Evolutionary conservation across 805 yeast genomes (phyloP), one percentile per base, ranked within the genome.

Genomic region (Crinitomyces ghanaensis): DNA sequence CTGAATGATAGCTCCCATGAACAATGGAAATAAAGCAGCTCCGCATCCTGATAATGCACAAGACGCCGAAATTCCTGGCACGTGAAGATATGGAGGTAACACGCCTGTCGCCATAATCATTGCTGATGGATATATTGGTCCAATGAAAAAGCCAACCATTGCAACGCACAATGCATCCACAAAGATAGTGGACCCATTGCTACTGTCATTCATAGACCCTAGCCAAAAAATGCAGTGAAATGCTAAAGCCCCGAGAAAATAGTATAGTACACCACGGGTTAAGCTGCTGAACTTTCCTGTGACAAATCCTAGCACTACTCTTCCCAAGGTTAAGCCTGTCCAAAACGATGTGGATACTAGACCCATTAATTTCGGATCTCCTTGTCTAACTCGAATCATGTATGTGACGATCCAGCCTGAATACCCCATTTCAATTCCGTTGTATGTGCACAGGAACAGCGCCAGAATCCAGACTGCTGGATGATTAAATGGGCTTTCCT

Each of bases 21-120:
- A 31, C 38, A 73, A 77, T 1, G 93, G 91, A 8, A 81, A 42
- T 0, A 71, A 64, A 0, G 93, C 86, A 9, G 79, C 79, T 1
- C 94, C 94, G 12, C 77, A 70, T 4, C 88, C 86, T 4, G 91
- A 93, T 39, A 81, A 50, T 0, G 91, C 85, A 37, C 84, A 72
- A 16, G 79, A 72, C 33, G 79, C 61, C 0, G 93, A 85, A 6
- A 83, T 67, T 1, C 83, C 86, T 6, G 72, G 55, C 6, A 79
- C 69, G 32, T 78, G 79, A 35, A 68, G 55, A 26, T 63, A 64
- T 18, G 58, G 54, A 0, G 93, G 93, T 26, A 83, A 50, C 1
- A 73, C 57, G 34, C 72, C 69, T 25, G 80, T 56, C 2, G 83
- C 65, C n/a, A 77, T 66, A n/a, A 79, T 68, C 38, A 79, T 74